Base-by-base conservation (phyloP, 257 asterid species). In the Nicotiana otophora region DNA sequence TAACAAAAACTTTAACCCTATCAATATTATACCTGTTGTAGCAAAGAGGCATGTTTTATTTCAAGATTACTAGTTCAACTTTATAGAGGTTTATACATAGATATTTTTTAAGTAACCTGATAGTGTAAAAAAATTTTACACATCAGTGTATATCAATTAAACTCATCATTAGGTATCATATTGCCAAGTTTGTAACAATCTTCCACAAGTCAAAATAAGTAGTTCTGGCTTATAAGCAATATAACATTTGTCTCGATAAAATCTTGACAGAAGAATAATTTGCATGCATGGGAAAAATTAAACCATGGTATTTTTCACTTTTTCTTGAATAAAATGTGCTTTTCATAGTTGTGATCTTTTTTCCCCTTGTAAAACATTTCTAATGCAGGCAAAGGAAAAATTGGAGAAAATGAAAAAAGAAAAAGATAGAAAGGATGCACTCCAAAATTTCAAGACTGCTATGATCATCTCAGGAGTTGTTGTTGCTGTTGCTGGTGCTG, bases 401-500 rank as follows among this genome's bases (percentile, higher is more conserved):
- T 85, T 77, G 31, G 86, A 33, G 5, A 85, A 84, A 26, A 84
- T 68, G 82, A 28, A 39, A 19, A 84, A 83, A 65, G 97, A 90
- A 51, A 81, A 75, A n/a, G 90, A 90, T 46, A 90, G 58, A 85
- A 90, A 89, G 81, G 95, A 93, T 17, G 92, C 90, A 17, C 0
- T 93, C 58, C 93, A 93, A 60, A 88, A 62, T 58, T 83, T 95
- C 12, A 95, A 93, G 82, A 88, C 90, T 6, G 58, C 95, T 20
- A 77, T 93, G 15, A 84, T 91, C 33, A 84, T 95, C 66, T 88
- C 98, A 5, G 99, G 96, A 65, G 87, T 93, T 15, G 64, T 89
- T 5, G 90, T 90, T 55, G 97, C 95, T 5, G 91, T 92, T n/a
- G 89, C 84, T 26, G 99, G 97, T 54, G 97, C 98, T 19, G 70